A percentile compares a stretch with the other conserved stretches of the same genome.
Conservation (phyloP, 495 filamentous ascomycete genomes). For the Hypomontagnella monticulosa region DNA sequence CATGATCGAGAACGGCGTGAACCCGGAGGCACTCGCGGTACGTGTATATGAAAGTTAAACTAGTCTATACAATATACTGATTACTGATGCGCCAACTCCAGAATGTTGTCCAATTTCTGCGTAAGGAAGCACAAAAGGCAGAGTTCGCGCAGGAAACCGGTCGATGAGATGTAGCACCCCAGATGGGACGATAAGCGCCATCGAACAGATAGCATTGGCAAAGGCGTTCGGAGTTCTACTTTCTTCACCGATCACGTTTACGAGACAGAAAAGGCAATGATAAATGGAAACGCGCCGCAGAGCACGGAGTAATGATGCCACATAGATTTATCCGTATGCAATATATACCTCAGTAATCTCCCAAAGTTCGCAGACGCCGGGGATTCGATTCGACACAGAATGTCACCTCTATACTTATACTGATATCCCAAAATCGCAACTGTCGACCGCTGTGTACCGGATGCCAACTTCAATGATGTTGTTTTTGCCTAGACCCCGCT, state of each 20-base stretch:
- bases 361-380: conserved; percentile 14
- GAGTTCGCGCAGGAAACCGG: conserved; percentile 46
- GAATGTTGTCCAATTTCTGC: conserved; percentile 78
- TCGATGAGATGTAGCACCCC: conserved; percentile 24
- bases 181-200: neutral
- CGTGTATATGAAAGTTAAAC: conserved; percentile 45
- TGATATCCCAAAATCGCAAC: conserved; percentile 32
- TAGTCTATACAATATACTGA: neutral
- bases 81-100: conserved; percentile 43
- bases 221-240: conserved; percentile 33
- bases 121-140: conserved; percentile 66
- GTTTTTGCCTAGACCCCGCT: conserved; percentile 22
- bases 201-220: neutral
- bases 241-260: neutral
- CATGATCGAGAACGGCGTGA: conserved; percentile 94
- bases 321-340: conserved; percentile 18
- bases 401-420: conserved; percentile 24
- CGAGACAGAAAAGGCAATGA: neutral
- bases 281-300: neutral
- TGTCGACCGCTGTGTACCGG: conserved; percentile 14
- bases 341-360: conserved; percentile 24
- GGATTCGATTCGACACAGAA: conserved; percentile 10
- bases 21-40: conserved; percentile 94
- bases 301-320: neutral
- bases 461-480: conserved; percentile 16